Percentiles rank a stretch among this genome's conserved stretches.
These are phyloP conservation scores for Pseudisothecium myosuroides DNA, from an alignment of 225 moss, liverwort and hornwort genomes.

Conservation along the genomic window DNA sequence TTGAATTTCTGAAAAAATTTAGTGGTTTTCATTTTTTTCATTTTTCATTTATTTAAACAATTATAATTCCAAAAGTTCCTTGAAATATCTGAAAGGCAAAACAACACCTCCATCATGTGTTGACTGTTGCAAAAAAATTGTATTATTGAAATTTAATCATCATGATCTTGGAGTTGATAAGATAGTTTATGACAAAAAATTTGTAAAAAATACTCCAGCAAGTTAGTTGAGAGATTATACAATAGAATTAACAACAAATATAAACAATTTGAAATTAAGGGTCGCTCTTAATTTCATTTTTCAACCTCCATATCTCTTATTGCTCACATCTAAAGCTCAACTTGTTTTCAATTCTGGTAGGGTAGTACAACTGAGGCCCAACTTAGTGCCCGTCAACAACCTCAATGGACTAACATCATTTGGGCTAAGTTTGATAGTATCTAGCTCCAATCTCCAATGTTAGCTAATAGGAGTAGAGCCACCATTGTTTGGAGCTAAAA, in stretches of 20 bases:
- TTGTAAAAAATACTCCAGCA: not conserved
- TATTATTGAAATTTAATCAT: not conserved
- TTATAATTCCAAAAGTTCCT: not conserved
- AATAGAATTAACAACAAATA: not conserved
- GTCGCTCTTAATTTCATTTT: not conserved
- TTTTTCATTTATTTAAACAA: not conserved
- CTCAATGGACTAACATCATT: no score
- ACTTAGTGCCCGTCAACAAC: no score
- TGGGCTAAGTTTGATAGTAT: no score
- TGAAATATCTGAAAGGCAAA: not conserved
- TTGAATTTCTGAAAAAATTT: not conserved
- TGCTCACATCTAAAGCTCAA: not conserved
- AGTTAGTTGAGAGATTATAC: fast-evolving
- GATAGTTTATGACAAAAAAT: fast-evolving
- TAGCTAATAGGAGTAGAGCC: no score
- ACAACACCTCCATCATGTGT: not conserved
- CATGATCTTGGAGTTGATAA: not conserved
- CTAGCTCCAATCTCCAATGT: no score
- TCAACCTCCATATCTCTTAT: no score
- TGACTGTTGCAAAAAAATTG: not conserved
- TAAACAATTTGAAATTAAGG: no score
- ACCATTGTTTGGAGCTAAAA: no score
- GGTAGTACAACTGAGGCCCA: no score
- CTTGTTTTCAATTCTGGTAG: no score
- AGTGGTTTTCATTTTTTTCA: not conserved